phyloP scores from a whole-genome alignment of 2,329 filamentous ascomycete species.

The Calonectria naviculata region DNA sequence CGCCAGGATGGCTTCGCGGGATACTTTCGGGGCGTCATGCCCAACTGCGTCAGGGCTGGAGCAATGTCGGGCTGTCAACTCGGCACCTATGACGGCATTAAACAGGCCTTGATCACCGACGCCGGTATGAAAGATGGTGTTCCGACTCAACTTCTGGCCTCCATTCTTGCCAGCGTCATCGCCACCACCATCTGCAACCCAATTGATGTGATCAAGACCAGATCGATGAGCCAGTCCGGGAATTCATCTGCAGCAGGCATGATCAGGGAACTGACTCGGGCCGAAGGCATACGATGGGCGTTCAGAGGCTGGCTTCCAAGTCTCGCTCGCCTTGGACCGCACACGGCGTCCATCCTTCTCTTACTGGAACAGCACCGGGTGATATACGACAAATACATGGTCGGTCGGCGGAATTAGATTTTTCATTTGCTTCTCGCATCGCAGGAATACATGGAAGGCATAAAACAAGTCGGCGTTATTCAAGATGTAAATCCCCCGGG shows the following conservation, averaged over 20 bases:
- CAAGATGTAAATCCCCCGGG: neutral
- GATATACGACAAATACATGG: slow-evolving; percentile 10
- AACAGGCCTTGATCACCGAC: slow-evolving; percentile 11
- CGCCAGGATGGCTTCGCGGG: slow-evolving; percentile 15
- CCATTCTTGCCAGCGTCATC: slow-evolving; percentile 20
- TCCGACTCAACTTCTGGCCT: slow-evolving; percentile 20
- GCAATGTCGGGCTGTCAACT: slow-evolving; percentile 24
- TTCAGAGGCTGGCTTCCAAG: slow-evolving; percentile 25
- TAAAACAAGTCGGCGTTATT: neutral
- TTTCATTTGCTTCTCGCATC: neutral
- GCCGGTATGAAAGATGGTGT: slow-evolving; percentile 1
- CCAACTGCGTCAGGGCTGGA: slow-evolving; percentile 17
- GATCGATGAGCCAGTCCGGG: slow-evolving; percentile 15
- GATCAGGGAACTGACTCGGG: slow-evolving; percentile 13
- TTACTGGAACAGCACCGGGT: slow-evolving; percentile 20
- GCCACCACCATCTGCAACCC: slow-evolving; percentile 27
- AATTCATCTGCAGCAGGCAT: neutral
- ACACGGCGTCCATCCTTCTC: slow-evolving; percentile 23
- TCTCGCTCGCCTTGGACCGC: slow-evolving; percentile 21
- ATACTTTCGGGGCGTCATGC: slow-evolving; percentile 19
- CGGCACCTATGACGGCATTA: slow-evolving; percentile 22
- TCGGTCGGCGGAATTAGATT: neutral
- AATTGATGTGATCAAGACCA: slow-evolving; percentile 26
- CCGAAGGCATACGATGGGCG: slow-evolving; percentile 23
- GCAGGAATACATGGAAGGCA: neutral